Base-by-base conservation (phyloP, 495 filamentous ascomycete genomes). In the Friedmanniomyces simplex region DNA sequence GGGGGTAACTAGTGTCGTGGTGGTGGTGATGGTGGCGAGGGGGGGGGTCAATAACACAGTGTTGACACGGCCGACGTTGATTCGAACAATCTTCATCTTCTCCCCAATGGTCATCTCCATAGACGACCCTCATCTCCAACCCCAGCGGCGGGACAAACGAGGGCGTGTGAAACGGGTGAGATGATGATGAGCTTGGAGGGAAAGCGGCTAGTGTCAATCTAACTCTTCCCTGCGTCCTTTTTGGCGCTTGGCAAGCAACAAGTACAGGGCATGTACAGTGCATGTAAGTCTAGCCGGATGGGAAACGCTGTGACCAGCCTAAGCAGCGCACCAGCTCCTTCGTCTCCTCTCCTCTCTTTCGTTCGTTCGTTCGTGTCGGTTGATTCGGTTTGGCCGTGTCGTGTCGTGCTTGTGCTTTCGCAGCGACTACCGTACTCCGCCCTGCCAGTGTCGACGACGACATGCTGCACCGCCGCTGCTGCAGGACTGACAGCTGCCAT, bases 21-120 rank as follows among this genome's bases (percentile, higher is more conserved):
- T 10, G 10, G 10, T 32, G 28, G 28, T 4, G 4, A 32, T 32
- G 28, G 28, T 32, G 3, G 28, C 28, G 10, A 3, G 4, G 28
- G 4, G 28, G 4, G 28, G 28, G 10, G n/a, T n/a, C 3, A 32
- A 32, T 32, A 32, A 10, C 28, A 10, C 10, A 3, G 10, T 32
- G 28, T 3, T 32, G 4, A 32, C 28, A 32, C 10, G 28, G 28
- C 10, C 10, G n/a, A 20, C 79, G 14, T 18, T 30, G 28, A 32
- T 32, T 32, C 28, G 3, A 4, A 3, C 28, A 10, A 32, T 32
- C 28, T 10, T 32, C 28, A 32, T 32, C 28, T 32, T 10, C 4
- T 30, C n/a, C n/a, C 7, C 2, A 49, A 25, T 30, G 46, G 21
- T 49, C 46, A 11, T 24, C 21, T 47, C 43, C 10, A 11, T 24